A percentile compares a stretch with the other conserved stretches of the same genome.
Evolutionary conservation across 106 monocot species (phyloP).

Genomic region (Posidonia australis): DNA sequence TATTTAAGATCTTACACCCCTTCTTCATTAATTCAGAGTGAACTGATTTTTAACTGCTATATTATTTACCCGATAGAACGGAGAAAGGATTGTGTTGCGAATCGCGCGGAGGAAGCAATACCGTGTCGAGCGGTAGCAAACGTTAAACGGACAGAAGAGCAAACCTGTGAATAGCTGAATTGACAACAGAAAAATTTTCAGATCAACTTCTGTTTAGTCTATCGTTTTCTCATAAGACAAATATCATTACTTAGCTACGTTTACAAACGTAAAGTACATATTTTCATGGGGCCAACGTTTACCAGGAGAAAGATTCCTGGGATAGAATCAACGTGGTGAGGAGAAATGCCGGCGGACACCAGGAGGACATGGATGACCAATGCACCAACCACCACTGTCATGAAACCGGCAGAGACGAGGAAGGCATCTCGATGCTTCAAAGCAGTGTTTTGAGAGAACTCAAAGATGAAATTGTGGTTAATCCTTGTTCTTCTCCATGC

Average conservation of each 20-base stretch:
- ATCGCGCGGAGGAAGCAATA: conserved; percentile 69
- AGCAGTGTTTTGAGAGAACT: conserved; percentile 61
- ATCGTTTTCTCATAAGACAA: no score
- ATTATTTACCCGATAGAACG: conserved; percentile 87
- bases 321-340: conserved; percentile 31
- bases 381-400: conserved; percentile 65
- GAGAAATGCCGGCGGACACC: conserved; percentile 23
- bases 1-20: no score
- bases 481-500: conserved; percentile 77
- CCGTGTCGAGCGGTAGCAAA: conserved; percentile 82
- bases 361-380: conserved; percentile 73
- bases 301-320: conserved; percentile 65
- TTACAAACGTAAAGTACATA: no score
- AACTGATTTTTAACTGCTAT: no score
- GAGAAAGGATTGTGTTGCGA: conserved; percentile 75
- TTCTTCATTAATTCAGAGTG: no score
- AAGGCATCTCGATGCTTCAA: conserved; percentile 88
- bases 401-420: conserved; percentile 70
- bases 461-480: conserved; percentile 97
- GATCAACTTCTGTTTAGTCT: no score
- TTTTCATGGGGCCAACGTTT: not conserved
- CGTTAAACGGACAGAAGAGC: conserved; percentile 74
- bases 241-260: no score
- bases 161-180: conserved; percentile 50
- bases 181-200: no score